Evolutionary conservation across 106 monocot genomes (phyloP), one percentile per base, ranked within the genome.

Genomic region (Dendrobium chrysotoxum): DNA sequence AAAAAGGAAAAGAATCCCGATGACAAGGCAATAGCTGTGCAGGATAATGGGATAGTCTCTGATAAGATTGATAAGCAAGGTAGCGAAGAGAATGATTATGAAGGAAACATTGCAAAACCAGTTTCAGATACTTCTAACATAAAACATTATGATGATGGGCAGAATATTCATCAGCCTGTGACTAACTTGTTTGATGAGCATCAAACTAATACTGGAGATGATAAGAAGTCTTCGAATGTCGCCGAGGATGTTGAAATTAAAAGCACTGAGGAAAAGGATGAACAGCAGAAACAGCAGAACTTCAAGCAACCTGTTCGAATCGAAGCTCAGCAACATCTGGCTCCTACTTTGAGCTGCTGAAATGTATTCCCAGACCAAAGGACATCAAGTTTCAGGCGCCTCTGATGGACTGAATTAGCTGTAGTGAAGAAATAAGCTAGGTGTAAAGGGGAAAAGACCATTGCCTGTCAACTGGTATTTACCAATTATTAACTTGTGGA

Each of bases 271-370:
- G 21, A 42, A 28, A 42, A 42, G 41, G 40, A 40, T 2, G 41
- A 40, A n/a, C 7, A 0, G 66, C 66, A 67, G 11, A 23, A 67
- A 41, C 74, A 42, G 18, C 39, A 74, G 20, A 74, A 23, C 41
- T 74, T 42, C 41, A 41, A n/a, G 20, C 74, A 74, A 18, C 40
- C 18, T n/a, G 41, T 35, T 74, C 18, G 74, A 41, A 74, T 74
- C 21, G 41, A 74, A 21, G 74, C 74, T 41, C 74, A 74, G 74
- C 41, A 42, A 20, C 74, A 74, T 42, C 74, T 74, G 74, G 21
- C 74, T 74, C 41, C 74, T 21, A 74, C 74, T 42, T 74, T 74
- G 74, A 74, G 74, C 74, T 74, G 41, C n/a, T 42, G 41, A 42
- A 42, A 42, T 35, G 70, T 23, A 61, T 70, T 70, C 4, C 30